phyloP scores from a whole-genome alignment of 2,329 filamentous ascomycete genomes.

The Penicillium carneum region DNA sequence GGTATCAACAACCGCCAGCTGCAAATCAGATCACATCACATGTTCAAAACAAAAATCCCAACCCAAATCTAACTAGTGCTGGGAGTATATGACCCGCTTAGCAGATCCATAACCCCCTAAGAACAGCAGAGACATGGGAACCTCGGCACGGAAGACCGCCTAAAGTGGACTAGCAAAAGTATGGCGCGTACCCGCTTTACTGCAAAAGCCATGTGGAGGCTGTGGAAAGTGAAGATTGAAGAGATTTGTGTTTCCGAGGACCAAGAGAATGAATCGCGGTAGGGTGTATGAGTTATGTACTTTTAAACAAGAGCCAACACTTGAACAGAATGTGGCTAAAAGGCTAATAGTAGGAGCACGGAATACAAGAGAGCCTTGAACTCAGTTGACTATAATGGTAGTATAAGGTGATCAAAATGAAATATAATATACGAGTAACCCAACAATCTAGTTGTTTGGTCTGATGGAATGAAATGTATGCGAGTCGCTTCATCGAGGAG shows the following conservation, averaged over 20 bases:
- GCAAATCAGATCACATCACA: slow-evolving; percentile 15
- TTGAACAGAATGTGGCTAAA: background rate
- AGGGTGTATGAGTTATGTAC: background rate
- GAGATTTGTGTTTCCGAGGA: slow-evolving; percentile 10
- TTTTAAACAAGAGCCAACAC: background rate
- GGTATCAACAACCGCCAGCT: background rate
- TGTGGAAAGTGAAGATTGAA: background rate
- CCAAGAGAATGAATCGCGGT: background rate
- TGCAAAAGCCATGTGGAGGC: slow-evolving; percentile 10
- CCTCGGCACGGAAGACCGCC: background rate
- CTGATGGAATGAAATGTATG: background rate
- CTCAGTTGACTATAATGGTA: background rate
- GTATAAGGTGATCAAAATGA: background rate
- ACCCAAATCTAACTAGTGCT: background rate
- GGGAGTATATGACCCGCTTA: background rate
- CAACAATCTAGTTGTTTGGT: background rate
- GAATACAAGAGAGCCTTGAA: background rate
- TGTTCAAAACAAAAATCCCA: background rate
- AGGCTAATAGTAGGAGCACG: background rate
- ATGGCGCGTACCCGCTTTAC: slow-evolving; percentile 7
- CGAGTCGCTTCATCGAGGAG: background rate
- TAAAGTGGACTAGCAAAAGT: slow-evolving; percentile 2
- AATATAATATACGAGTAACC: background rate
- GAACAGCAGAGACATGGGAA: background rate
- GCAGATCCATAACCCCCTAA: background rate